Conservation (phyloP, 805 yeast species). For the Spathaspora gorwiae region DNA sequence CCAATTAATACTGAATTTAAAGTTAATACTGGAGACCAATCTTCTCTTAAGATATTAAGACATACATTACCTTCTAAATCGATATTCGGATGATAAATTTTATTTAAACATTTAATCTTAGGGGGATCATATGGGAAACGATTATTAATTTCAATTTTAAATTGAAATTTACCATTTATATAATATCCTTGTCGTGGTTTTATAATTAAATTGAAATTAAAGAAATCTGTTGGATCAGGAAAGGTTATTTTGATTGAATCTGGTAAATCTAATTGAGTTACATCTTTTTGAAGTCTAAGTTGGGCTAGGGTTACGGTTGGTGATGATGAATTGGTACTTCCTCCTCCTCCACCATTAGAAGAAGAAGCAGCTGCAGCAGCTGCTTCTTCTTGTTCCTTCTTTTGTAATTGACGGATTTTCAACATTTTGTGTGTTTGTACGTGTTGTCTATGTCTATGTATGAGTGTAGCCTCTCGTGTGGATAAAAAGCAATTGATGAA, state of each 20-base stretch:
- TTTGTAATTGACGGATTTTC: constrained; percentile 54
- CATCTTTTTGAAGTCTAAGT: constrained; percentile 69
- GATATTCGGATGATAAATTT: constrained; percentile 90
- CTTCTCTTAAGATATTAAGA: constrained; percentile 84
- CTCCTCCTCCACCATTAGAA: background rate
- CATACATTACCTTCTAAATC: constrained; percentile 89
- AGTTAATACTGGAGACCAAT: constrained; percentile 92
- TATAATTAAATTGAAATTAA: constrained; percentile 56
- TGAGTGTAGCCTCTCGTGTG: too few species aligned
- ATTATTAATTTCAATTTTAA: constrained; percentile 60
- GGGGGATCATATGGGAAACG: constrained; percentile 94
- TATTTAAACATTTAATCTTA: constrained; percentile 63
- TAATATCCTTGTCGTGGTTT: constrained; percentile 73
- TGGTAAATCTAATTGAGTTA: constrained; percentile 66
- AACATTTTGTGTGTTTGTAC: constrained; percentile 23
- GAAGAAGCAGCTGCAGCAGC: constrained; percentile 20
- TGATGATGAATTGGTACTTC: background rate
- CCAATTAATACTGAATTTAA: constrained; percentile 82
- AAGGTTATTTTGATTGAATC: constrained; percentile 47
- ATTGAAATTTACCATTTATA: constrained; percentile 61
- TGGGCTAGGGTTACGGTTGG: constrained; percentile 50
- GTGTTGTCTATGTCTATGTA: background rate
- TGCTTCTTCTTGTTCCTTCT: constrained; percentile 47
- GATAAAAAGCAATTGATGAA: too few species aligned
- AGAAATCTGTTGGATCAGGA: constrained; percentile 52